These are phyloP conservation scores for Huntiella abstrusa DNA, from an alignment of 2,329 filamentous ascomycete species.

Conservation along the genomic window DNA sequence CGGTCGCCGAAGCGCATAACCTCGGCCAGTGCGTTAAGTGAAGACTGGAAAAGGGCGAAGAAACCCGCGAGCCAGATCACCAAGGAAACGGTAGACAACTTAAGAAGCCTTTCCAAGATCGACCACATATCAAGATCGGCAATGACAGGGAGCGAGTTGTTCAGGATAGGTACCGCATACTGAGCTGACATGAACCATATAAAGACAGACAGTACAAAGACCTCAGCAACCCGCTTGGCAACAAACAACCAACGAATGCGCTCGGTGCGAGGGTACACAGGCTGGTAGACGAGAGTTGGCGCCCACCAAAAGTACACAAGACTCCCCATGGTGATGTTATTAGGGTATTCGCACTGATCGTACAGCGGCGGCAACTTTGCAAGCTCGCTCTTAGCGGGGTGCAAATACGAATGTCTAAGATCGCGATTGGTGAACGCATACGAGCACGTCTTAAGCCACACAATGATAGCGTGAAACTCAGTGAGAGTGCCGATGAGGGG, in stretches of 20 bases:
- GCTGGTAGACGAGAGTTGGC: slow-evolving; percentile 89
- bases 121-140: slow-evolving; percentile 59
- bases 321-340: slow-evolving; percentile 77
- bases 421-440: slow-evolving; percentile 96
- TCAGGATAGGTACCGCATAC: slow-evolving; percentile 76
- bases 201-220: slow-evolving; percentile 60
- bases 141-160: slow-evolving; percentile 80
- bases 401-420: slow-evolving; percentile 73
- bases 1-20: slow-evolving; percentile 79
- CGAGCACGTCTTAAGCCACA: slow-evolving; percentile 89
- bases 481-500: slow-evolving; percentile 82
- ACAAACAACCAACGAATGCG: slow-evolving; percentile 79
- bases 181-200: slow-evolving; percentile 93
- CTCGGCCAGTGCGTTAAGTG: slow-evolving; percentile 80
- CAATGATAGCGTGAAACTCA: slow-evolving; percentile 80
- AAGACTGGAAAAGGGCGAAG: slow-evolving; percentile 88
- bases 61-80: slow-evolving; percentile 97
- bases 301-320: slow-evolving; percentile 96
- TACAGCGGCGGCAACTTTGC: slow-evolving; percentile 67
- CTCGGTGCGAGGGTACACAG: slow-evolving; percentile 73
- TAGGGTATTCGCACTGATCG: slow-evolving; percentile 64
- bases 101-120: slow-evolving; percentile 79
- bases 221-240: slow-evolving; percentile 60
- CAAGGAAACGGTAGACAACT: slow-evolving; percentile 84
- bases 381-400: slow-evolving; percentile 48